Percentiles rank a stretch among this genome's conserved stretches.
Conservation (phyloP, 805 yeast species). For the Kodamaea fukazawae region DNA sequence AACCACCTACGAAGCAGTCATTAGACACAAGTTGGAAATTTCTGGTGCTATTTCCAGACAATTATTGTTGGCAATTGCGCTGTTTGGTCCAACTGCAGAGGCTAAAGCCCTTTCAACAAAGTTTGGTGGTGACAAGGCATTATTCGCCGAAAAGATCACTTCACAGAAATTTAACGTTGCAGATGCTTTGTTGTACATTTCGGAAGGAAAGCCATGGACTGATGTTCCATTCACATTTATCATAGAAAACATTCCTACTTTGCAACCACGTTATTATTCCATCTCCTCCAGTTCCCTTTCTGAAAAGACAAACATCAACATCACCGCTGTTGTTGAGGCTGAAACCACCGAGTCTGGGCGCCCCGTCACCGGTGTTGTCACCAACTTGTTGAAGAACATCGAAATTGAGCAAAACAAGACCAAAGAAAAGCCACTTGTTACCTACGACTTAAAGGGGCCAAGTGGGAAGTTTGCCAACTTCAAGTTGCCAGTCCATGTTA, state of each 20-base stretch:
- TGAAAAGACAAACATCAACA: slow-evolving; percentile 71
- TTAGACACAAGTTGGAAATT: slow-evolving; percentile 86
- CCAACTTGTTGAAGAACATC: slow-evolving; percentile 78
- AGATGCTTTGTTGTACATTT: slow-evolving; percentile 62
- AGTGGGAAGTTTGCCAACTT: slow-evolving; percentile 50
- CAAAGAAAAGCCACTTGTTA: slow-evolving; percentile 42
- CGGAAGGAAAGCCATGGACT: slow-evolving; percentile 68
- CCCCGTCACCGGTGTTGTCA: slow-evolving; percentile 79
- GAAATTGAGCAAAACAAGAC: slow-evolving; percentile 53
- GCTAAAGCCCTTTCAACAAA: slow-evolving; percentile 47
- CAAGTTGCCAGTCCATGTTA: slow-evolving; percentile 85
- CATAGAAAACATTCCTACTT: slow-evolving; percentile 72
- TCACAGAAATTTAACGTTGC: slow-evolving; percentile 66
- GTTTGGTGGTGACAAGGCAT: slow-evolving; percentile 65
- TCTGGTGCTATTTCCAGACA: slow-evolving; percentile 94
- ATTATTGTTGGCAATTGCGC: slow-evolving; percentile 65
- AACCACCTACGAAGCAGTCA: slow-evolving; percentile 82
- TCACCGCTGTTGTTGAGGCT: slow-evolving; percentile 91
- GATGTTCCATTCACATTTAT: slow-evolving; percentile 80
- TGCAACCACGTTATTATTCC: slow-evolving; percentile 95
- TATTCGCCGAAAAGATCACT: slow-evolving; percentile 65
- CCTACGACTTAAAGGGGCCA: slow-evolving; percentile 83
- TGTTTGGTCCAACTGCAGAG: slow-evolving; percentile 73
- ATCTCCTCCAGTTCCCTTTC: slow-evolving; percentile 84
- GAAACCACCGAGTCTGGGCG: slow-evolving; percentile 27